phyloP scores from a whole-genome alignment of 139 green algal genomes.

The Chlamydomonas sp. region DNA sequence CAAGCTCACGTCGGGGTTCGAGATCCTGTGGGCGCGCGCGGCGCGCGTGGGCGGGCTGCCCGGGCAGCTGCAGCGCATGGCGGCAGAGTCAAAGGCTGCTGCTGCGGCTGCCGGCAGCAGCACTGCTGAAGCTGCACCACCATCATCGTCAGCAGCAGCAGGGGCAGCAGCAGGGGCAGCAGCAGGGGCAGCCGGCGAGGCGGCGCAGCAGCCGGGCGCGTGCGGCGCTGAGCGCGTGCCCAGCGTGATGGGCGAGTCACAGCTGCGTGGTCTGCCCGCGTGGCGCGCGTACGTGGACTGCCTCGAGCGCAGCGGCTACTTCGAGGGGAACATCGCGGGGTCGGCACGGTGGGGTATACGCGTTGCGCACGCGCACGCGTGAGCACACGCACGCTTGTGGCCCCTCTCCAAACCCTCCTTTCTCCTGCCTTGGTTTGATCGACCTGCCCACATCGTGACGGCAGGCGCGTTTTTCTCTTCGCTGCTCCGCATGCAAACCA shows the following conservation, averaged over 20 bases:
- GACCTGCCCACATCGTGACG: too few species aligned
- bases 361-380: too few species aligned
- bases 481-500: too few species aligned
- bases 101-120: too few species aligned
- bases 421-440: too few species aligned
- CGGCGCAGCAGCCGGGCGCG: too few species aligned
- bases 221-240: too few species aligned
- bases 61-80: neutral
- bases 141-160: neutral
- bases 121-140: neutral
- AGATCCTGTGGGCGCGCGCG: constrained; percentile 46
- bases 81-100: neutral
- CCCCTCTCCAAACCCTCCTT: too few species aligned
- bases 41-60: neutral
- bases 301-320: constrained; percentile 1
- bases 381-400: too few species aligned
- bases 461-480: too few species aligned
- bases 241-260: too few species aligned
- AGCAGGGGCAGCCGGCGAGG: neutral
- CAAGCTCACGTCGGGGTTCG: constrained; percentile 62
- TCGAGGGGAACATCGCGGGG: constrained; percentile 10
- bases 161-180: neutral
- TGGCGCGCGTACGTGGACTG: neutral
- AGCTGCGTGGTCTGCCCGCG: neutral
- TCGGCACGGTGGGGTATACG: too few species aligned